Base-by-base conservation (phyloP, 1,139 yeast genomes). In the Hansenula sp. region DNA sequence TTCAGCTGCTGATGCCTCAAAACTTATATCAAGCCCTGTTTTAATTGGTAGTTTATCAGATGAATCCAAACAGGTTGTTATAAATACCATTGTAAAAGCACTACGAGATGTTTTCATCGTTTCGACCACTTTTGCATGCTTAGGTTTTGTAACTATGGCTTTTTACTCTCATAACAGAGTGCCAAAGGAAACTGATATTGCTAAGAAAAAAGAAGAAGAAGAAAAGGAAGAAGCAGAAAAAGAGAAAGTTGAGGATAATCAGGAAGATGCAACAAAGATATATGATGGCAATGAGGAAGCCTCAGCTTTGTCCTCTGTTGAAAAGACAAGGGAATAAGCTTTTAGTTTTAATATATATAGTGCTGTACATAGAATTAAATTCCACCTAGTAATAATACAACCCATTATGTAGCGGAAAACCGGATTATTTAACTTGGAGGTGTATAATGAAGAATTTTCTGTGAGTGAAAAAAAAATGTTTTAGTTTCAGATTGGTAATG, bases 91-190 rank as follows among this genome's bases (percentile, higher is more conserved):
- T 9, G 25, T 25, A 15, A 25, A 34, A 7, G 12, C 21, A 16
- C 5, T 76, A 36, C 61, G 60, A 41, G 67, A 70, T 50, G 71
- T 71, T 4, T 75, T 70, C 46, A 74, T 70, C 54, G 61, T 70
- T 38, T 57, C 67, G 4, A 55, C 74, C 34, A 77, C 68, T 0
- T 56, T 67, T 30, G 62, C 72, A 2, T 50, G 55, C 5, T 45
- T 63, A 15, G 56, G 69, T 5, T 58, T 72, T 11, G 37, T 73
- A 1, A 49, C 60, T 12, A 49, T 68, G 0, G 17, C 67, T 1
- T 66, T 71, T 47, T 61, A 70, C 15, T 70, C 78, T 2, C 70
- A 68, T 47, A 63, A 63, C 42, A 61, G 55, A 41, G 57, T 74
- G 12, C 81, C 81, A 30, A n/a, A 40, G 16, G 44, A 41, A 9